A percentile compares a stretch with the other conserved stretches of the same genome.
Evolutionary conservation across 345 rosid species (phyloP).

Genomic region (Hevea brasiliensis): DNA sequence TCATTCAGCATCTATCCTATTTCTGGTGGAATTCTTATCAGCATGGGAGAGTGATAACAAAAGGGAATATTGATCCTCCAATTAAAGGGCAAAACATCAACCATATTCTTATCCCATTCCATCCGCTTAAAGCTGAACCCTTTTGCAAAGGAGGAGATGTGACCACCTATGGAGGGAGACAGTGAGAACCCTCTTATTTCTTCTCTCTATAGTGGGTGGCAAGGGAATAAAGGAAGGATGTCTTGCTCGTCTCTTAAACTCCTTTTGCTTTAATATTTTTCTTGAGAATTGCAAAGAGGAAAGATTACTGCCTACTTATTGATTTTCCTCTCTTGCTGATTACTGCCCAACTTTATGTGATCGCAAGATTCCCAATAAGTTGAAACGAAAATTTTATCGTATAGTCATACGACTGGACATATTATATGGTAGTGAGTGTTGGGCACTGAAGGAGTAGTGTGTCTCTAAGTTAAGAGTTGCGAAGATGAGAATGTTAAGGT

Average conservation of each 20-base stretch:
- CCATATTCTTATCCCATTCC: slow-evolving; percentile 26
- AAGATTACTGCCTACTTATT: slow-evolving; percentile 11
- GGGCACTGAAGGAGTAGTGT: no score
- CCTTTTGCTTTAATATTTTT: slow-evolving; percentile 11
- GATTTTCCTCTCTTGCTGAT: slow-evolving; percentile 9
- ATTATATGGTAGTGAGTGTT: no score
- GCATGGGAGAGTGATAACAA: slow-evolving; percentile 21
- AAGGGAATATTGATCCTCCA: slow-evolving; percentile 29
- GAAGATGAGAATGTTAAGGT: no score
- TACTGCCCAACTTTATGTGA: no score
- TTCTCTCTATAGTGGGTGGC: slow-evolving; percentile 14
- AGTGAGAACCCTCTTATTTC: slow-evolving; percentile 4
- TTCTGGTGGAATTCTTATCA: slow-evolving; percentile 29
- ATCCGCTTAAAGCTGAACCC: slow-evolving; percentile 15
- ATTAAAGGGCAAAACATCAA: slow-evolving; percentile 20
- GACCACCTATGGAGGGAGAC: slow-evolving; percentile 23
- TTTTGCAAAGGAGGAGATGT: slow-evolving; percentile 29
- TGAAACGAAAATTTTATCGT: no score
- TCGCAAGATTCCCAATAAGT: no score
- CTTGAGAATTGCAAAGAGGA: slow-evolving; percentile 9
- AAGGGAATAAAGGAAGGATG: slow-evolving; percentile 24
- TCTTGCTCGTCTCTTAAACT: slow-evolving; percentile 13
- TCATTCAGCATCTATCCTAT: slow-evolving; percentile 22
- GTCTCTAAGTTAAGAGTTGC: no score
- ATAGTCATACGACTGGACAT: no score